phyloP scores from a whole-genome alignment of 164 flowering plant genomes.

The Houttuynia cordata region DNA sequence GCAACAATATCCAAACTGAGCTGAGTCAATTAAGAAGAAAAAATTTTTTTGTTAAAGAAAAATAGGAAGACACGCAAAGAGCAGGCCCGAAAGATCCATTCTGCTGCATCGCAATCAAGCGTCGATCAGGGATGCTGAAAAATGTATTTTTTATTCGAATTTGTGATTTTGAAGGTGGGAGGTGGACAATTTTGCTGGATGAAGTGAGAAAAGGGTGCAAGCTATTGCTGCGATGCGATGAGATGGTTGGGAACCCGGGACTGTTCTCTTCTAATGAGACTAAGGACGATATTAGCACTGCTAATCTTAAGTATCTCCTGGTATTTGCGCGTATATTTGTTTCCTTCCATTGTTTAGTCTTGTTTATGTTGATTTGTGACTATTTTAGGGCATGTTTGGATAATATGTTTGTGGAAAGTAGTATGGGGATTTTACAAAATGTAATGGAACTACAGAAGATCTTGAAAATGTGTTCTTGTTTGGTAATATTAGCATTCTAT shows the following conservation, averaged over 20 bases:
- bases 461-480: too few species aligned
- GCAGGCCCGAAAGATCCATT: constrained; percentile 64
- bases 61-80: too few species aligned
- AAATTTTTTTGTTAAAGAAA: too few species aligned
- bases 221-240: constrained; percentile 59
- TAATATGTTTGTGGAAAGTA: too few species aligned
- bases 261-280: constrained; percentile 81
- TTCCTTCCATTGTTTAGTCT: not conserved
- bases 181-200: constrained; percentile 43
- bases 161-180: too few species aligned
- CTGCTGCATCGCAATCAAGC: constrained; percentile 40
- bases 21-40: too few species aligned
- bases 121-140: constrained; percentile 44
- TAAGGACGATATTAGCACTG: constrained; percentile 86
- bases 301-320: constrained; percentile 77
- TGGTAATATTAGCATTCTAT: too few species aligned
- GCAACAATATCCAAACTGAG: too few species aligned
- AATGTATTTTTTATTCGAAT: not conserved
- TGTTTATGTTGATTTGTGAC: not conserved
- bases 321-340: constrained; percentile 20
- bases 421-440: too few species aligned
- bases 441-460: too few species aligned
- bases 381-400: too few species aligned
- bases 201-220: constrained; percentile 49
- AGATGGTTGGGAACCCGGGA: constrained; percentile 74